A percentile compares a stretch with the other conserved stretches of the same genome.
Evolutionary conservation across 306 rosid species (phyloP).

Genomic region (Cyamopsis tetragonoloba): DNA sequence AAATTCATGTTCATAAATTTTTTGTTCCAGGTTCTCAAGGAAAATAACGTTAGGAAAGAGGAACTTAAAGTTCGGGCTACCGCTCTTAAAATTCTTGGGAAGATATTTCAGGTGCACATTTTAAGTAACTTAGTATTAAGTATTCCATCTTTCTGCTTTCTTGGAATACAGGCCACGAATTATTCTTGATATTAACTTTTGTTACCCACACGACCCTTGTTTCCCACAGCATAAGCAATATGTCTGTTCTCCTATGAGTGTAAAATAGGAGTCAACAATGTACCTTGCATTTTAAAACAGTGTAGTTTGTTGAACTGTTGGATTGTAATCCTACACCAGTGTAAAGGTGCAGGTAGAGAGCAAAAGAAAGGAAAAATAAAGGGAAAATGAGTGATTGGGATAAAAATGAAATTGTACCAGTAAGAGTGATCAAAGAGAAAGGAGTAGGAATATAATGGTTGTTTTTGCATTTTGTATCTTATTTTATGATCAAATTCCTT

Average conservation of each 20-base stretch:
- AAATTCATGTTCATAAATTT: conserved; percentile 7
- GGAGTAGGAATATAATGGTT: too few relatives aligned
- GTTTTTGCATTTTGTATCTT: background rate
- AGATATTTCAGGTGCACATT: conserved; percentile 65
- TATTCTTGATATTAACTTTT: background rate
- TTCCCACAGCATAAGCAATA: background rate
- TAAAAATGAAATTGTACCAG: too few relatives aligned
- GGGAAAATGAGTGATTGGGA: too few relatives aligned
- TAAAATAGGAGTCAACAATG: background rate
- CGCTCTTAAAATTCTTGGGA: conserved; percentile 82
- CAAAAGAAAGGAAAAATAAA: too few relatives aligned
- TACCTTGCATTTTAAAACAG: background rate
- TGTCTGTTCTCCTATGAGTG: background rate
- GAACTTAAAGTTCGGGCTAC: conserved; percentile 80
- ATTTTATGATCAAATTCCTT: background rate
- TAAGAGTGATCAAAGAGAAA: too few relatives aligned
- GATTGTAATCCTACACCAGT: too few relatives aligned
- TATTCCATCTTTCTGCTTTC: background rate
- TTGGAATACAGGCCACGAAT: background rate
- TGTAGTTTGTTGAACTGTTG: background rate
- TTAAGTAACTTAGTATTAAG: background rate
- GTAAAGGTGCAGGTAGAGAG: too few relatives aligned
- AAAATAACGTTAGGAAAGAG: conserved; percentile 60
- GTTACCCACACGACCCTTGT: background rate
- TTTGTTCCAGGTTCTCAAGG: conserved; percentile 68